phyloP scores from a whole-genome alignment of 192 early-diverging fungal species.

The Entomortierella chlamydospora region DNA sequence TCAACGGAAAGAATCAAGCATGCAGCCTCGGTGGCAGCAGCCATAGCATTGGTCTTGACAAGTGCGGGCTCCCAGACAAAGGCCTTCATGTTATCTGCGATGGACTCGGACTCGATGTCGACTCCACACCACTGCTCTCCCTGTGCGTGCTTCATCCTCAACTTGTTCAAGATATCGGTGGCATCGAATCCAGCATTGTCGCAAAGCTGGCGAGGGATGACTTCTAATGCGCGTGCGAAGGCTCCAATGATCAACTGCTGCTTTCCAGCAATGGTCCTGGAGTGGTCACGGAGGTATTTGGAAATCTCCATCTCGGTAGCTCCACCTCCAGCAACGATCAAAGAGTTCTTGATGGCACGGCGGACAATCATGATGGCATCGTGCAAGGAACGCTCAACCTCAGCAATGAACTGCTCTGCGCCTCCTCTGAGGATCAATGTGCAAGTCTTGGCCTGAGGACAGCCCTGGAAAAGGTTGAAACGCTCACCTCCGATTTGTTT shows the following conservation, averaged over 20 bases:
- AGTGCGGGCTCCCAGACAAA: constrained; percentile 99
- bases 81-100: constrained; percentile 89
- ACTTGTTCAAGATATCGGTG: constrained; percentile 96
- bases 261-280: constrained; percentile 96
- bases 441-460: constrained; percentile 93
- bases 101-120: constrained; percentile 88
- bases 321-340: constrained; percentile 97
- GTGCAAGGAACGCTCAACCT: constrained; percentile 96
- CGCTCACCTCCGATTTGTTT: constrained; percentile 96
- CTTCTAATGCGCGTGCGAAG: constrained; percentile 95
- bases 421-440: constrained; percentile 96
- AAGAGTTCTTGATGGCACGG: constrained; percentile 95
- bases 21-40: constrained; percentile 95
- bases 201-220: constrained; percentile 98
- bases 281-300: constrained; percentile 91
- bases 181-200: constrained; percentile 99
- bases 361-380: constrained; percentile 99
- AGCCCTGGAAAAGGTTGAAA: constrained; percentile 97
- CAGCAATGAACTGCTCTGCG: constrained; percentile 99
- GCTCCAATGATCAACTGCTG: constrained; percentile 97
- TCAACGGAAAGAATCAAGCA: constrained; percentile 96
- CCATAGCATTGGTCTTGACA: constrained; percentile 97
- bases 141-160: constrained; percentile 91
- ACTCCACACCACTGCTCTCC: constrained; percentile 91
- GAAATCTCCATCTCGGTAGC: constrained; percentile 99